Evolutionary conservation across 163 green algal genomes (phyloP), one percentile per base, ranked within the genome.

Genomic region (Volvox carteri): DNA sequence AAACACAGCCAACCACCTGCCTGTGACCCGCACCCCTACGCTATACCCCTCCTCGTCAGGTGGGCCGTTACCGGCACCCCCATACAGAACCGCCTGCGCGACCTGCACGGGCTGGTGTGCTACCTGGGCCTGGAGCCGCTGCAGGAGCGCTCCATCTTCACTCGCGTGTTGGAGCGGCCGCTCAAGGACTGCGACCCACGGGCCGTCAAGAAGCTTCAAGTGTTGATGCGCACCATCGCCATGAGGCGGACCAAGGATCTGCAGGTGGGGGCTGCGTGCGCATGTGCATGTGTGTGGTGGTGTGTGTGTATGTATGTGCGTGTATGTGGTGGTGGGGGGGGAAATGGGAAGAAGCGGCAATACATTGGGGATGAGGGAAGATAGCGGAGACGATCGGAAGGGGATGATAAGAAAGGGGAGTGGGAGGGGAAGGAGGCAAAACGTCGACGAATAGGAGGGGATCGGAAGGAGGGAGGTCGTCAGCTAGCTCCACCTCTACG

Each of bases 231-330:
- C 25, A n/a, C 77, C 12, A 78, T 96, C 7, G 93, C 93, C 0
- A 76, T 96, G 93, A 84, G 94, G 1, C 91, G 94, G 42, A 95
- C 90, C 48, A 96, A 96, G 79, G 78, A 90, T 21, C 90, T 87
- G 16, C n/a, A 42, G 44, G 91, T 92, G 37, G 7, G 35, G 14
- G 28, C 33, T n/a, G n/a, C n/a, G n/a, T n/a, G n/a, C n/a, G n/a
- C n/a, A n/a, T n/a, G n/a, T n/a, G n/a, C n/a, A n/a, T n/a, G n/a
- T n/a, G n/a, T n/a, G n/a, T n/a, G n/a, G n/a, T n/a, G n/a, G n/a
- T n/a, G 37, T 46, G 68, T 11, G 33, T 8, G 67, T 46, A 5
- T 4, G 67, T 5, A 35, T 35, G 33, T 25, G 33, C 2, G 33
- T 19, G 67, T 3, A 35, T 14, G 11, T 58, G 11, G 48, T 11